Base-by-base conservation (phyloP, 345 rosid species). In the Eucalyptus melliodora region DNA sequence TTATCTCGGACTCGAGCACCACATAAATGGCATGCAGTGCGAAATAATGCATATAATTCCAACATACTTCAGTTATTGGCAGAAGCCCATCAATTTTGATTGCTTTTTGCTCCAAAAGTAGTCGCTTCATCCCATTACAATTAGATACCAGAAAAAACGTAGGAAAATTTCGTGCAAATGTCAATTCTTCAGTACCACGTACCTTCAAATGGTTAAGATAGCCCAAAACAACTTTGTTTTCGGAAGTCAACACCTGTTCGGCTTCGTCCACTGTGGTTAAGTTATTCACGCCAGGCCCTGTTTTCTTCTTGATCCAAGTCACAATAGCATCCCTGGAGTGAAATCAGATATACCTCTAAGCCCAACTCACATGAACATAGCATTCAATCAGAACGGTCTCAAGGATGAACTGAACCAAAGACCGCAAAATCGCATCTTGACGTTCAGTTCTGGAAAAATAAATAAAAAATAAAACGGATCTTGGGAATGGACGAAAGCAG, bases 231-330 rank as follows among this genome's bases (percentile, higher is more conserved):
- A 97, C 92, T 93, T 95, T 96, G 92, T 91, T 90, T 59, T 96
- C 98, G 88, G 98, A 93, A 44, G 97, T 94, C 95, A 96, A 92
- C 86, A 96, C 87, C 59, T 94, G 94, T 90, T 98, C 98, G 3
- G 99, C 99, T 88, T 98, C 99, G 53, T 96, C 99, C 90, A 94
- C 77, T 77, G 97, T 95, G 50, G 99, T 97, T 42, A 98, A 55
- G 86, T 98, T 98, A 91, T 88, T 49, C 37, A 97, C 91, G 81
- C 99, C 97, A 90, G 99, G 99, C 88, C 99, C 99, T 21, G 90
- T 95, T 93, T 96, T 97, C 97, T 98, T 98, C 95, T 95, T 97
- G 91, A 98, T 96, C 99, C 99, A 98, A 30, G 97, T 94, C 89
- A 98, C 96, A 50, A 98, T 95, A 15, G 95, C 97, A 42, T 98